Evolutionary conservation across 1,284 basidiomycete genomes (phyloP).

Genomic region (Apiotrichum brassicae): DNA sequence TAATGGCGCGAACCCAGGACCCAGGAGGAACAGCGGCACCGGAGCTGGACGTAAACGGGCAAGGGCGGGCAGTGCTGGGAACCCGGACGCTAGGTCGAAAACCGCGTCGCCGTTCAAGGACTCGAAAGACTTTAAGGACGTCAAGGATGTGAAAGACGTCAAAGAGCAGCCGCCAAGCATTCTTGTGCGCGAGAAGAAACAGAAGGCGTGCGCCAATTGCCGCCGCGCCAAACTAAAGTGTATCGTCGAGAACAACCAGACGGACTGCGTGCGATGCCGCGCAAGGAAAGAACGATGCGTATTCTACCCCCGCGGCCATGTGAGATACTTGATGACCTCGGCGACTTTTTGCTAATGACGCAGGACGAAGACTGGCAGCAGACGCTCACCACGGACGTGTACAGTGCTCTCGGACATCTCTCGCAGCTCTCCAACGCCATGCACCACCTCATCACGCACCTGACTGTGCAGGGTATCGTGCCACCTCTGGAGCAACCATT

Average conservation of each 20-base stretch:
- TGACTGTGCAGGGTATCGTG: conserved; percentile 23
- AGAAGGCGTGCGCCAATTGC: conserved; percentile 41
- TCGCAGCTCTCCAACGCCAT: conserved; percentile 29
- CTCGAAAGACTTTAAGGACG: background rate
- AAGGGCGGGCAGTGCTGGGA: too few relatives aligned
- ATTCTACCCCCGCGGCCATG: conserved; percentile 36
- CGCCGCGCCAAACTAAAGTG: conserved; percentile 41
- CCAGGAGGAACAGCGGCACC: too few relatives aligned
- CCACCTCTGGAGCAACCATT: conserved; percentile 24
- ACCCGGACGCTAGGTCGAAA: too few relatives aligned
- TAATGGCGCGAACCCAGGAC: too few relatives aligned
- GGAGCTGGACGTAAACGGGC: too few relatives aligned
- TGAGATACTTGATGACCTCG: too few relatives aligned
- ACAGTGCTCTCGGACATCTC: conserved; percentile 27
- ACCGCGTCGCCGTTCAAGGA: too few relatives aligned
- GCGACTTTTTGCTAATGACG: background rate
- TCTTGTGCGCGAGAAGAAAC: conserved; percentile 22
- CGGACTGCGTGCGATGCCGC: conserved; percentile 39
- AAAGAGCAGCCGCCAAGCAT: conserved; percentile 6
- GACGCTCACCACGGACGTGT: conserved; percentile 29
- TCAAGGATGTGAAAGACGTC: conserved; percentile 5
- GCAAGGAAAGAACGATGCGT: conserved; percentile 35
- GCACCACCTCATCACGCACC: conserved; percentile 33
- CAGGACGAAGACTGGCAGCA: conserved; percentile 44
- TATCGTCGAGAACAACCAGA: conserved; percentile 30